Percentiles rank a stretch among this genome's conserved stretches.
Evolutionary conservation across 2,329 filamentous ascomycete genomes (phyloP).

Genomic region (Pestalotiopsis sp.): DNA sequence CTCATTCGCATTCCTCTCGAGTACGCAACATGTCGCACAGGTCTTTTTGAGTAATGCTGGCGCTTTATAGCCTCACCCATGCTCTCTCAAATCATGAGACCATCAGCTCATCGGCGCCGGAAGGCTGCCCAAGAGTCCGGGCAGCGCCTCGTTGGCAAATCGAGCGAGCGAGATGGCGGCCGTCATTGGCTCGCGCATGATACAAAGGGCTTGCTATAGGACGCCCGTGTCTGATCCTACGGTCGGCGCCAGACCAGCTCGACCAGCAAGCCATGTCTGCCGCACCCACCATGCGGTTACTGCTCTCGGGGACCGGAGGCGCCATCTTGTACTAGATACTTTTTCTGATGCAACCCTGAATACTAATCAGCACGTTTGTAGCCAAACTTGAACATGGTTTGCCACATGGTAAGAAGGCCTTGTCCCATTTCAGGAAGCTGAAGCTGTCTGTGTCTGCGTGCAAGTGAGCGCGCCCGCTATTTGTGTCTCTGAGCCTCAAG

Average conservation of each 20-base stretch:
- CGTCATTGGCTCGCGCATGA: not conserved
- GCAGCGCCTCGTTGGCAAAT: not conserved
- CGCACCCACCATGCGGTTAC: not conserved
- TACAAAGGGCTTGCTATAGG: not conserved
- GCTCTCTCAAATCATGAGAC: not conserved
- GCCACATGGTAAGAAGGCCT: not conserved
- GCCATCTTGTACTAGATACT: not conserved
- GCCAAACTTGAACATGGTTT: not conserved
- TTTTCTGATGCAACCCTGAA: not conserved
- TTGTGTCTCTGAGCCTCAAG: not conserved
- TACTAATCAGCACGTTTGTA: not conserved
- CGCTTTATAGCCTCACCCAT: not conserved
- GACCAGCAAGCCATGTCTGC: not conserved
- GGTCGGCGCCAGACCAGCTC: not conserved
- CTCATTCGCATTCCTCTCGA: not conserved
- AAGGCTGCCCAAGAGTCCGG: not conserved
- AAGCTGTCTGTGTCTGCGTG: not conserved
- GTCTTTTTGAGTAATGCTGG: not conserved
- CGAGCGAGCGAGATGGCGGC: not conserved
- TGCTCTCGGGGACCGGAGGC: not conserved
- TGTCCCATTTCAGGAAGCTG: not conserved
- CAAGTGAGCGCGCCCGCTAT: not conserved
- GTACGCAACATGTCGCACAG: not conserved
- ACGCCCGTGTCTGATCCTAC: not conserved
- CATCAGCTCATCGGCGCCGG: not conserved